Conservation (phyloP, 805 yeast species). For the Zygotorulaspora florentina region DNA sequence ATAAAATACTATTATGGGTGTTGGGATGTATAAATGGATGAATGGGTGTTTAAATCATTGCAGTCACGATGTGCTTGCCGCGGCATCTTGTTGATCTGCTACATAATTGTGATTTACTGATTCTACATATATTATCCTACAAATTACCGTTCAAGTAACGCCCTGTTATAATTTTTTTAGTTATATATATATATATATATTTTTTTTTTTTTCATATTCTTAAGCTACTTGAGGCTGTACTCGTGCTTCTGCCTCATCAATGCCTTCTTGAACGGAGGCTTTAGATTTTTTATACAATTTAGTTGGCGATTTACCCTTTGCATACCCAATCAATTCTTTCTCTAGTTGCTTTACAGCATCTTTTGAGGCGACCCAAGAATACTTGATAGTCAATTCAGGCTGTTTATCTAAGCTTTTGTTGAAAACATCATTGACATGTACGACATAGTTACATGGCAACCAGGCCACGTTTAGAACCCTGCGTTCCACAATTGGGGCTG, state of each 20-base stretch:
- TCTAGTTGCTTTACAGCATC: constrained; percentile 33
- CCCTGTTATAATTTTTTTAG: neutral
- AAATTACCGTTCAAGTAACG: no score
- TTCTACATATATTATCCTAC: no score
- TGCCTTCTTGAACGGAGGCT: constrained; percentile 8
- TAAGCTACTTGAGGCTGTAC: constrained; percentile 8
- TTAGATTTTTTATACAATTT: constrained; percentile 8
- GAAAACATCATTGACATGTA: constrained; percentile 39
- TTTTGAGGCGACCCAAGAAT: constrained; percentile 34
- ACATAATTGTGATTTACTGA: no score
- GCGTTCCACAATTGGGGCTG: constrained; percentile 35
- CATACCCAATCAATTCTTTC: constrained; percentile 25
- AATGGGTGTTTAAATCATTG: no score
- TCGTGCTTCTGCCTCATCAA: constrained; percentile 11
- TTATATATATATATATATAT: constrained; percentile 1
- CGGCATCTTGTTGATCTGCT: no score
- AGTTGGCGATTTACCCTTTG: constrained; percentile 15
- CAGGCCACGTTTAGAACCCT: constrained; percentile 27
- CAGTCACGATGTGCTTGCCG: no score
- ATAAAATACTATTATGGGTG: no score
- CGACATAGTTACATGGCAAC: constrained; percentile 36
- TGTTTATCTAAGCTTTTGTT: constrained; percentile 40
- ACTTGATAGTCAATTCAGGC: constrained; percentile 31
- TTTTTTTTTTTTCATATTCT: neutral
- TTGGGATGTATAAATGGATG: no score